Conservation (phyloP, 2,329 filamentous ascomycete species). For the Curvularia spicifera region DNA sequence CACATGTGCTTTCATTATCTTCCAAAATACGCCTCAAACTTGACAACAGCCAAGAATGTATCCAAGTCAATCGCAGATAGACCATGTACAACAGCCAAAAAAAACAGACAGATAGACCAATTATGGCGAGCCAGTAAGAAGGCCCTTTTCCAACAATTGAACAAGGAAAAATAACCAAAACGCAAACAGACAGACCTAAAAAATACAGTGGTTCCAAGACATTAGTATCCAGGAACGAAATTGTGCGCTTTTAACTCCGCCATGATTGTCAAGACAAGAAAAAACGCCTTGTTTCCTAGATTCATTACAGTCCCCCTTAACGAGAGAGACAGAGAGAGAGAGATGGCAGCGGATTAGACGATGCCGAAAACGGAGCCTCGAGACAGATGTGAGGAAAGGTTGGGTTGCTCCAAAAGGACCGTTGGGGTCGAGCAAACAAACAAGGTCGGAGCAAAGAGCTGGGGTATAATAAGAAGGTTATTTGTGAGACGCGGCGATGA, state of each 20-base stretch:
- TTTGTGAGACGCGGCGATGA: slow-evolving; percentile 5
- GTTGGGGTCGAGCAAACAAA: not conserved
- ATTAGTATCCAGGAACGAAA: not conserved
- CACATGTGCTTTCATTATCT: not conserved
- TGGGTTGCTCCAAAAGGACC: slow-evolving; percentile 4
- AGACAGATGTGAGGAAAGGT: not conserved
- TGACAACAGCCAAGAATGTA: not conserved
- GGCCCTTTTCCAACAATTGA: not conserved
- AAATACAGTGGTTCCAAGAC: not conserved
- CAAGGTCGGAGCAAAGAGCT: slow-evolving; percentile 10
- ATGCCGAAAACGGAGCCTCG: slow-evolving; percentile 7
- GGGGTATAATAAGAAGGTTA: slow-evolving; percentile 18
- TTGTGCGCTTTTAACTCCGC: slow-evolving; percentile 14
- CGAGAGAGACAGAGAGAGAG: not conserved
- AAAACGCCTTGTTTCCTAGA: slow-evolving; percentile 11
- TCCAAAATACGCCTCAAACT: not conserved
- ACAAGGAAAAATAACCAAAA: not conserved
- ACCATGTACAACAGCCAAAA: not conserved
- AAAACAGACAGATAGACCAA: not conserved
- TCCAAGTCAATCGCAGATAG: not conserved
- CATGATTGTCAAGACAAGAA: not conserved
- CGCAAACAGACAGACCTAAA: not conserved
- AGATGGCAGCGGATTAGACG: slow-evolving; percentile 13
- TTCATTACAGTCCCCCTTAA: slow-evolving; percentile 1
- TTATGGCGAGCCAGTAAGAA: not conserved